These are phyloP conservation scores for Withania somnifera DNA, from an alignment of 305 asterid species.

Conservation along the genomic window DNA sequence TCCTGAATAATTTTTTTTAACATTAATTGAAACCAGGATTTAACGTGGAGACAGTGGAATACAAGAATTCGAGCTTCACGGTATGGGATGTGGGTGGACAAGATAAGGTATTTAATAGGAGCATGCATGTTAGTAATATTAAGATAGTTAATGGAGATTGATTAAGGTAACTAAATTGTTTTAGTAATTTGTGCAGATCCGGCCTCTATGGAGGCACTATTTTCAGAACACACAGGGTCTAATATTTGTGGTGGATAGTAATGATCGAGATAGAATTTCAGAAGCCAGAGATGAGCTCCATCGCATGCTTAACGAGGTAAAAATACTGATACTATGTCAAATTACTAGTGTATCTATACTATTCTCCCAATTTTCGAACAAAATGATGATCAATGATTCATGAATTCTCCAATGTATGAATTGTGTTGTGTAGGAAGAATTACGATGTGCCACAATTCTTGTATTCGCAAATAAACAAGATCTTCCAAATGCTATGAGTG, in stretches of 20 bases:
- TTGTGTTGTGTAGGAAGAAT: constrained; percentile 24
- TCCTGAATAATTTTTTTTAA: background rate
- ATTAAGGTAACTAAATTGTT: background rate
- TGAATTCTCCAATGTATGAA: too few species aligned
- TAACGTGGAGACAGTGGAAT: constrained; percentile 47
- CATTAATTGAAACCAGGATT: constrained; percentile 20
- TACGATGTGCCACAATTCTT: constrained; percentile 27
- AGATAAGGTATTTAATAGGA: constrained; percentile 26
- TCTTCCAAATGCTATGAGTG: constrained; percentile 39
- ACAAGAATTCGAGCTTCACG: constrained; percentile 37
- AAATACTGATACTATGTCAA: too few species aligned
- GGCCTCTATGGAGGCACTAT: constrained; percentile 41
- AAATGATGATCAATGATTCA: background rate
- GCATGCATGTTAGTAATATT: too few species aligned
- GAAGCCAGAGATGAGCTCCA: constrained; percentile 44
- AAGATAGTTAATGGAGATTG: background rate
- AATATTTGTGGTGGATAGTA: constrained; percentile 42
- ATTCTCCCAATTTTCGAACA: too few species aligned
- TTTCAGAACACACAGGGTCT: constrained; percentile 42
- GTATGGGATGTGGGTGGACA: constrained; percentile 61
- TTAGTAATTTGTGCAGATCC: constrained; percentile 19
- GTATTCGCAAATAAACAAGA: constrained; percentile 43
- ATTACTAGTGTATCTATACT: too few species aligned
- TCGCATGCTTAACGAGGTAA: constrained; percentile 35
- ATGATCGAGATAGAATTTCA: constrained; percentile 28